Evolutionary conservation across 208 protist species (phyloP).

Genomic region (Leishmania lainsoni): DNA sequence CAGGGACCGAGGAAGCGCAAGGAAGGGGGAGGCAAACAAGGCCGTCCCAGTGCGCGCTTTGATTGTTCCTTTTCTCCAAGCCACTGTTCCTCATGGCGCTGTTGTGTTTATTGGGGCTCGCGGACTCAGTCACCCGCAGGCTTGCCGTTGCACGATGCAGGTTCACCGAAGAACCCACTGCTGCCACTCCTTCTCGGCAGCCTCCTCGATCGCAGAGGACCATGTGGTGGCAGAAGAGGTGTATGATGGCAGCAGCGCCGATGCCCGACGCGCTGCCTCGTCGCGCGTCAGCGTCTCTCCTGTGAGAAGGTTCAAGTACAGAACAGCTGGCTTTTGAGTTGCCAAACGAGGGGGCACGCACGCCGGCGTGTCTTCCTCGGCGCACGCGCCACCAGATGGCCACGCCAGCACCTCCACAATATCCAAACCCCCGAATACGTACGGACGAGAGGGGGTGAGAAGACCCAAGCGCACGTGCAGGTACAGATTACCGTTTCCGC

Average conservation of each 20-base stretch:
- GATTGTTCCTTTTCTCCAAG: not conserved
- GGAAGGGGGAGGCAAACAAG: not conserved
- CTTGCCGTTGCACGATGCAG: conserved; percentile 16
- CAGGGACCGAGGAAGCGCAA: not conserved
- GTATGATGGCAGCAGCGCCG: conserved; percentile 18
- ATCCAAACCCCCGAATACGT: conserved; percentile 71
- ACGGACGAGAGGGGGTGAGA: conserved; percentile 73
- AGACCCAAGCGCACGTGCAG: conserved; percentile 71
- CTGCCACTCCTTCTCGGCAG: conserved; percentile 39
- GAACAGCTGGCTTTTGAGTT: conserved; percentile 3
- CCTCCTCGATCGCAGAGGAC: conserved; percentile 31
- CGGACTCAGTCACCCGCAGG: conserved; percentile 6
- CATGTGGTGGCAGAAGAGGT: conserved; percentile 8
- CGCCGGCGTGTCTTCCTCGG: conserved; percentile 11
- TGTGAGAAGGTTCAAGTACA: conserved; percentile 39
- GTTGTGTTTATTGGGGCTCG: not conserved
- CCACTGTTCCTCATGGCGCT: not conserved
- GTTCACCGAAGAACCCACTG: conserved; percentile 24
- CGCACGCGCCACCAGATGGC: conserved; percentile 13
- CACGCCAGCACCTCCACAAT: conserved; percentile 51
- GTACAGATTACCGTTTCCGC: conserved; percentile 41
- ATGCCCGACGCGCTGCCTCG: conserved; percentile 18
- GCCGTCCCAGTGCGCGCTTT: not conserved
- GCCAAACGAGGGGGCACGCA: not conserved
- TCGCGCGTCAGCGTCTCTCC: conserved; percentile 33